Conservation (phyloP, 1,284 basidiomycete genomes). For the Omphalotus olearius region DNA sequence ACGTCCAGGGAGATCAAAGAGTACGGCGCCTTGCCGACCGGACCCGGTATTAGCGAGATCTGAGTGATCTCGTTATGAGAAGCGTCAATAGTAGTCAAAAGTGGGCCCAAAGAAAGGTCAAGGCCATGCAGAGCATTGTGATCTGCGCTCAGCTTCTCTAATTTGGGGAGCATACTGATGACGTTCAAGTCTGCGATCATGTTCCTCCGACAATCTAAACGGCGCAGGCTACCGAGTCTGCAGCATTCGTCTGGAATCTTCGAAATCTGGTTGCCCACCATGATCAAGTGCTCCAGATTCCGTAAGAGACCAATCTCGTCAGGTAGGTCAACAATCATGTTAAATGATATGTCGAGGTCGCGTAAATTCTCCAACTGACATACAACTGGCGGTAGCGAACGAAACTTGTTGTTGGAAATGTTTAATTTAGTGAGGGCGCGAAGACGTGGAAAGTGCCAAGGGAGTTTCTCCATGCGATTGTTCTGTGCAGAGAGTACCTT, state of each 20-base stretch:
- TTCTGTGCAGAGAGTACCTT: conserved; percentile 82
- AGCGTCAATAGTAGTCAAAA: conserved; percentile 58
- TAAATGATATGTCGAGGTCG: conserved; percentile 95
- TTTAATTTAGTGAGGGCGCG: conserved; percentile 77
- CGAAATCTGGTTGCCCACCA: conserved; percentile 86
- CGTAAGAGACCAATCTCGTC: conserved; percentile 73
- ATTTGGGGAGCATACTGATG: conserved; percentile 65
- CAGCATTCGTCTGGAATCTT: conserved; percentile 70
- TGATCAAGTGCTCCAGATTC: conserved; percentile 72
- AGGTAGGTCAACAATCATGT: conserved; percentile 82
- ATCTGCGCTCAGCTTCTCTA: conserved; percentile 72
- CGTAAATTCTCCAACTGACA: conserved; percentile 71
- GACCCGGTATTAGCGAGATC: conserved; percentile 63
- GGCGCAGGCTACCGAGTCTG: conserved; percentile 59
- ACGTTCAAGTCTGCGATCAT: conserved; percentile 71
- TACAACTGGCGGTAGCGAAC: conserved; percentile 73
- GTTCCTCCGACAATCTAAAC: conserved; percentile 84
- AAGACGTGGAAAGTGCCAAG: conserved; percentile 81
- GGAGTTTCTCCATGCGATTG: conserved; percentile 87
- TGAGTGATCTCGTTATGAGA: conserved; percentile 84
- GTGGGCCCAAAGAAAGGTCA: conserved; percentile 70
- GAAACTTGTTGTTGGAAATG: conserved; percentile 97
- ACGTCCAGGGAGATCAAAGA: conserved; percentile 83
- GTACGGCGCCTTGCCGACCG: conserved; percentile 50
- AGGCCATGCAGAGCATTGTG: conserved; percentile 80